Conservation (phyloP, 345 rosid genomes). For the Rhizophora mangle region DNA sequence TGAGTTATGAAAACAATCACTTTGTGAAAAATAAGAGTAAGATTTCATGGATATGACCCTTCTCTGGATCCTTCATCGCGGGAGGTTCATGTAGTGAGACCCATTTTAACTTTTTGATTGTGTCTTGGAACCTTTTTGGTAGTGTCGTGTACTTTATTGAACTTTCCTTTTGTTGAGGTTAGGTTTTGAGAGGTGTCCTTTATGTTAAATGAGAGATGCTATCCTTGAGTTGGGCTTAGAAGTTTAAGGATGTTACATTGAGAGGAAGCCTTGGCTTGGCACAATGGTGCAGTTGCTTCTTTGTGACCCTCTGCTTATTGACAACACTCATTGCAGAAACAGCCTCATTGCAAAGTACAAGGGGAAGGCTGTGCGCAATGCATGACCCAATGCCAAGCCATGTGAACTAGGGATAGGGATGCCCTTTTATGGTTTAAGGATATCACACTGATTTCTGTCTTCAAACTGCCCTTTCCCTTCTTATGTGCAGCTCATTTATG, state of each 20-base stretch:
- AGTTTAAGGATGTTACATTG: background rate
- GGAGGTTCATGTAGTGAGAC: background rate
- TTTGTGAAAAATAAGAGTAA: too few species aligned
- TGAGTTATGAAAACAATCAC: too few species aligned
- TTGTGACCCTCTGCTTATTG: too few species aligned
- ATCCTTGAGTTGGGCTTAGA: background rate
- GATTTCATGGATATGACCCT: too few species aligned
- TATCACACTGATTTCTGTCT: background rate
- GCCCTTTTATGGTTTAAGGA: background rate
- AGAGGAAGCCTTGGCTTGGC: too few species aligned
- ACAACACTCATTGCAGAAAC: too few species aligned
- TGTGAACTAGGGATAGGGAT: background rate
- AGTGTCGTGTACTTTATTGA: background rate
- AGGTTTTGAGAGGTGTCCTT: background rate
- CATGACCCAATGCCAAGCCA: too few species aligned
- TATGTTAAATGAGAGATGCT: background rate
- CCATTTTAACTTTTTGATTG: background rate
- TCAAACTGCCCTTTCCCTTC: conserved; percentile 7
- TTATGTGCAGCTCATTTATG: conserved; percentile 63
- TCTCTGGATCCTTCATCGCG: background rate
- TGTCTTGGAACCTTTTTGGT: background rate
- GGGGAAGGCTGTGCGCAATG: too few species aligned
- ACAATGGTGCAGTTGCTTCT: too few species aligned
- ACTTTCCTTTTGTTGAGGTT: background rate
- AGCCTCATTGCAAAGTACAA: too few species aligned